Evolutionary conservation across 331 rosid species (phyloP), one percentile per base, ranked within the genome.

Genomic region (Arachis monticola): DNA sequence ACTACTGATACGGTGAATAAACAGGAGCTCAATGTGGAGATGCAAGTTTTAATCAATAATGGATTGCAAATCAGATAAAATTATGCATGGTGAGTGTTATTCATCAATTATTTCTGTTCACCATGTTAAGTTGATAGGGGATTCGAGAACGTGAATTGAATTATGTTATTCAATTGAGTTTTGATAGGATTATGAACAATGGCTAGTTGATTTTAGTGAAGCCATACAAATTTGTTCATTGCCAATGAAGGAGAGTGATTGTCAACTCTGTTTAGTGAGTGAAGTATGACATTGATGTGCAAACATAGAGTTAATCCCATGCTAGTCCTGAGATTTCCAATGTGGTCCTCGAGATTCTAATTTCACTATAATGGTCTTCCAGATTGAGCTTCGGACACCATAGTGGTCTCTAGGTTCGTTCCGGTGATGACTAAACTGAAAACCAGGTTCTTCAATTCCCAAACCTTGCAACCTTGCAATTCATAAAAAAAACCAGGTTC

Each of bases 11-110:
- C 30, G 2, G 65, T 63, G 46, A 64, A 48, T 40, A 11, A 60
- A 30, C 5, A 30, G 70, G 55, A 78, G 50, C 59, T 7, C 14
- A 32, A 10, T 65, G 69, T 50, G 7, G 9, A 42, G 10, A 56
- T 60, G 67, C 60, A 61, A 64, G 17, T 56, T 70, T 63, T 65
- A 50, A 38, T 64, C 22, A 48, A 51, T 67, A 79, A 77, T 81
- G 72, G 81, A 81, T 69, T 51, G n/a, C 41, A 66, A 76, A 40
- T 79, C 82, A 46, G 81, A 84, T 48, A 70, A 74, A 60, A 75
- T 85, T 77, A 53, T 81, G 74, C 67, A 10, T 47, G 85, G 85
- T 85, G 67, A 72, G 83, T 73, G 57, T 35, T 30, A 65, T 52
- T 52, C 44, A 52, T 67, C 13, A 42, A 22, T 60, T 65, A 12